A percentile compares a stretch with the other conserved stretches of the same genome.
phyloP scores from a whole-genome alignment of 306 rosid species.

The Trifolium pratense region DNA sequence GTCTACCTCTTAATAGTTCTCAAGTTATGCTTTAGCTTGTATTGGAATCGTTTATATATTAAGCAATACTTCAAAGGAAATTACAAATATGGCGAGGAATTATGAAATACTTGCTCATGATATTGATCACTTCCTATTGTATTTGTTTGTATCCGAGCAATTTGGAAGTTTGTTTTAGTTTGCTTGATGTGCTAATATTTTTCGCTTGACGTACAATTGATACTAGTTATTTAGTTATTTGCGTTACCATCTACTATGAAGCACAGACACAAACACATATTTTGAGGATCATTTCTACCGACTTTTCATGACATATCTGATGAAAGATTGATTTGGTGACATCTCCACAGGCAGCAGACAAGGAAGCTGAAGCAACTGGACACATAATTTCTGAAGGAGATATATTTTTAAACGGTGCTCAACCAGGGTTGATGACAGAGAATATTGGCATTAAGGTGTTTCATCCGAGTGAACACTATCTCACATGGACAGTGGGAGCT shows the following conservation, averaged over 20 bases:
- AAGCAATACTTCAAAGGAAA: not conserved
- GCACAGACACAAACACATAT: no score
- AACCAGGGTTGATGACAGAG: conserved; percentile 62
- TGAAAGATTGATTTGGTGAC: conserved; percentile 20
- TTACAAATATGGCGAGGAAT: not conserved
- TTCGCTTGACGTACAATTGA: not conserved
- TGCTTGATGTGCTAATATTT: not conserved
- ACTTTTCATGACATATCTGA: not conserved
- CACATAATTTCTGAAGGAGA: conserved; percentile 85
- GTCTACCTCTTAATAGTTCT: conserved; percentile 30
- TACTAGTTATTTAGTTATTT: not conserved
- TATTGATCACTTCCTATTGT: not conserved
- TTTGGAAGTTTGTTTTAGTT: not conserved
- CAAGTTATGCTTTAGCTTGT: not conserved
- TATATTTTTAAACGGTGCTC: conserved; percentile 68
- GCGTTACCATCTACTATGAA: no score
- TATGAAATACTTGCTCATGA: conserved; percentile 14
- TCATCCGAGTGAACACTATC: conserved; percentile 74
- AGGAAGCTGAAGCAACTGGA: conserved; percentile 63
- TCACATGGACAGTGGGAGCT: conserved; percentile 64
- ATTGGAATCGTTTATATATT: conserved; percentile 8
- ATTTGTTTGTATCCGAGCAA: not conserved
- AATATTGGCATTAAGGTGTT: conserved; percentile 43
- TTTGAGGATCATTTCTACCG: not conserved
- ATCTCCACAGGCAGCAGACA: conserved; percentile 77